Conservation (phyloP, 179 eudicot genomes). For the Patellifolia procumbens region DNA sequence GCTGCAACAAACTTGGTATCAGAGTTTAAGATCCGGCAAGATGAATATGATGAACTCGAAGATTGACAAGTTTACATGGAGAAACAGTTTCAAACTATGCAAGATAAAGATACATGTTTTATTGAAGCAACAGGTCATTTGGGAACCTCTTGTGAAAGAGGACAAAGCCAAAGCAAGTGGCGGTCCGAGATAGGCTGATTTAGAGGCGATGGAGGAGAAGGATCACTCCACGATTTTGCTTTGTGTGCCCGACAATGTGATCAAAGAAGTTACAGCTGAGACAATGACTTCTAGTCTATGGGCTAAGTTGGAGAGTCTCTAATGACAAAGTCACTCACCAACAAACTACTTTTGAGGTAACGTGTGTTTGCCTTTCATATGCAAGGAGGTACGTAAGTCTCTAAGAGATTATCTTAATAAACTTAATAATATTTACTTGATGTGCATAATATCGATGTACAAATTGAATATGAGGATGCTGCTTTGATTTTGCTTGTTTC, state of each 20-base stretch:
- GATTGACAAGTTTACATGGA: not conserved
- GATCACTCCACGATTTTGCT: not conserved
- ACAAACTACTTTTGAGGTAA: not conserved
- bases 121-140: not conserved
- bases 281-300: not conserved
- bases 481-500: not conserved
- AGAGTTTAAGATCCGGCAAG: no score
- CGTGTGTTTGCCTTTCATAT: not conserved
- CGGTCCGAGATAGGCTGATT: not conserved
- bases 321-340: not conserved
- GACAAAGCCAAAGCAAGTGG: not conserved
- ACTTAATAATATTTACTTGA: no score
- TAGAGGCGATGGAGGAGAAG: not conserved
- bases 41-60: no score
- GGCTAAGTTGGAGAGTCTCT: not conserved
- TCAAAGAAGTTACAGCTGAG: not conserved
- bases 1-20: no score
- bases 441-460: not conserved
- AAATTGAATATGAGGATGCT: not conserved
- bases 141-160: not conserved
- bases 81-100: not conserved
- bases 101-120: not conserved
- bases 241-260: not conserved
- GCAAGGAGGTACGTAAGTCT: not conserved
- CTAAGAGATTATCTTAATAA: not conserved